Evolutionary conservation across 345 rosid genomes (phyloP), one percentile per base, ranked within the genome.

Genomic region (Noccaea bulbosa): DNA sequence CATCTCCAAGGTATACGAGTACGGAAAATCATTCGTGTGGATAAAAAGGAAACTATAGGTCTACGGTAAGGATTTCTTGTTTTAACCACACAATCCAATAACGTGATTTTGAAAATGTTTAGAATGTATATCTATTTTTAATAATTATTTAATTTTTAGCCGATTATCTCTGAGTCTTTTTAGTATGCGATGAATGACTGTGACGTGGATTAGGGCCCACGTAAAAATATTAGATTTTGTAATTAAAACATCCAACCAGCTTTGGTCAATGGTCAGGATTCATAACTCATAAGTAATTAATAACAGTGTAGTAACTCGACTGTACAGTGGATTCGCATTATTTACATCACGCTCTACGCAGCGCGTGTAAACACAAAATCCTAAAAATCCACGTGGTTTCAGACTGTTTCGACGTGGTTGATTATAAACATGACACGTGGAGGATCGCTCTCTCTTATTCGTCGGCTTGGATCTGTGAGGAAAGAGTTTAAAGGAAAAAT

Each of bases 401-500:
- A 24, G 5, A 0, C 0, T 2, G 0, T 0, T n/a, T 49, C 61
- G 81, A 84, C 84, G 82, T 81, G 83, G 32, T 5, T 5, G 5
- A 24, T 54, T 16, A 3, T 0, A 2, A 2, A 5, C 11, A 38
- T 1, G 66, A 63, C 71, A 63, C 75, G 60, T 76, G 79, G 27
- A 0, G 0, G 8, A 45, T 47, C 5, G 7, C 53, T 14, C 20
- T 35, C 57, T 61, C 56, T 24, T 51, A 50, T 47, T 83, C 71
- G 70, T 67, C 77, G 80, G 76, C 80, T 78, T 34, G 82, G 85
- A 83, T 84, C 84, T 77, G 80, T 51, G 10, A 11, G 33, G 20
- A 17, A 33, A 33, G 11, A 46, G 20, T 58, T 22, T 22, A 14
- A 27, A 40, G 9, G 2, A 11, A 5, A 55, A 75, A 8, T 3